phyloP scores from a whole-genome alignment of 805 yeast genomes.

The Lachancea nothofagi region DNA sequence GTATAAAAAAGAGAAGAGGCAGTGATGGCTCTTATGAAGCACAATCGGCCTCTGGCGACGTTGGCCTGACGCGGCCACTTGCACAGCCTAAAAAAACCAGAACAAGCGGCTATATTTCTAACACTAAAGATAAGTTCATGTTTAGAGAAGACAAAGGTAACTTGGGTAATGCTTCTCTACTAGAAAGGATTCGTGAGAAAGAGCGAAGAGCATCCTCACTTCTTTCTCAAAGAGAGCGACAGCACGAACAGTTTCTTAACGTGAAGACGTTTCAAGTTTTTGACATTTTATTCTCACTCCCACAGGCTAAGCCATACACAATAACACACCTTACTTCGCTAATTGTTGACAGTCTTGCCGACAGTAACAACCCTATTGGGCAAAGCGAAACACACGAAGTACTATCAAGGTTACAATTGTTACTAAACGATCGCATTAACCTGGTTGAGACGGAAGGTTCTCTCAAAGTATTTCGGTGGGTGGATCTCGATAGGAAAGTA shows the following conservation, averaged over 20 bases:
- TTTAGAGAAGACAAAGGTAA: conserved; percentile 13
- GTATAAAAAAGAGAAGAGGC: conserved; percentile 22
- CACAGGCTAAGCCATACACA: conserved; percentile 27
- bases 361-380: conserved; percentile 32
- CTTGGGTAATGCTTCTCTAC: conserved; percentile 20
- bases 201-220: conserved; percentile 26
- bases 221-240: conserved; percentile 24
- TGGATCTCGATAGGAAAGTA: conserved; percentile 15
- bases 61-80: neutral
- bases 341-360: conserved; percentile 30
- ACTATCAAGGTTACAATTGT: conserved; percentile 18
- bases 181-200: conserved; percentile 26
- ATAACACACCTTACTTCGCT: conserved; percentile 22
- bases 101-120: conserved; percentile 15
- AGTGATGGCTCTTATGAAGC: conserved; percentile 12
- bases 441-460: conserved; percentile 24
- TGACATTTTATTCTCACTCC: conserved; percentile 22
- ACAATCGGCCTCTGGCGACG: neutral
- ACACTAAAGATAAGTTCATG: conserved; percentile 18
- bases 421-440: conserved; percentile 16
- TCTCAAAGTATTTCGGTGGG: conserved; percentile 30
- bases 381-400: conserved; percentile 24
- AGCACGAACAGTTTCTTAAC: conserved; percentile 25
- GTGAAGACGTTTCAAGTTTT: conserved; percentile 30
- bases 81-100: conserved; percentile 3